Conservation (phyloP, 2,329 filamentous ascomycete species). For the Microdochium nivale region DNA sequence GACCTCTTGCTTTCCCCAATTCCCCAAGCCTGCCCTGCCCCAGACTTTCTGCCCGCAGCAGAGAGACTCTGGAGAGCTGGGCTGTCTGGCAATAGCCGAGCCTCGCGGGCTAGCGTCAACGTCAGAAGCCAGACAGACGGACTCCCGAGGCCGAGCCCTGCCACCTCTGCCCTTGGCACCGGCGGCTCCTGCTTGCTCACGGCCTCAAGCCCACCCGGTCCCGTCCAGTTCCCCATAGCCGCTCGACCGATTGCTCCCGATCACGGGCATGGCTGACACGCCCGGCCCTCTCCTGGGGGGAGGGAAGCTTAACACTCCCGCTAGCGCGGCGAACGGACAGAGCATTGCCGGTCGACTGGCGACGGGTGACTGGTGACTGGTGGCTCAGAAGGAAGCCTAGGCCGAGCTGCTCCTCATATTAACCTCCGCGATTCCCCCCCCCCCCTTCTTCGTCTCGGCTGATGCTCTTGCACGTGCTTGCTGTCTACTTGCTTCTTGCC, state of each 20-base stretch:
- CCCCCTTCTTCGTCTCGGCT: neutral
- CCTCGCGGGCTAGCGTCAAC: neutral
- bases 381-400: neutral
- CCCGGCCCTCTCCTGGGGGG: neutral
- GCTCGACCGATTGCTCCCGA: constrained; percentile 25
- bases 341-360: neutral
- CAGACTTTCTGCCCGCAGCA: neutral
- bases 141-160: neutral
- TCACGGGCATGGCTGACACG: neutral
- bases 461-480: neutral
- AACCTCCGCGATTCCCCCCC: neutral
- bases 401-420: neutral
- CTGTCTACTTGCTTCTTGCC: neutral
- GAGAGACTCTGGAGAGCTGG: too few species aligned
- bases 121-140: neutral
- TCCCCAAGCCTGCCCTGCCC: neutral
- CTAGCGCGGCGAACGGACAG: neutral
- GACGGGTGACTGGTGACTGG: neutral
- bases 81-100: too few species aligned
- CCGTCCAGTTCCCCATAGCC: constrained; percentile 13
- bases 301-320: neutral
- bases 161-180: neutral
- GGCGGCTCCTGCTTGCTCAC: neutral
- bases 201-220: too few species aligned
- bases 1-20: neutral